A percentile compares a stretch with the other conserved stretches of the same genome.
phyloP scores from a whole-genome alignment of 768 basidiomycete genomes.

The Amanita inopinata region DNA sequence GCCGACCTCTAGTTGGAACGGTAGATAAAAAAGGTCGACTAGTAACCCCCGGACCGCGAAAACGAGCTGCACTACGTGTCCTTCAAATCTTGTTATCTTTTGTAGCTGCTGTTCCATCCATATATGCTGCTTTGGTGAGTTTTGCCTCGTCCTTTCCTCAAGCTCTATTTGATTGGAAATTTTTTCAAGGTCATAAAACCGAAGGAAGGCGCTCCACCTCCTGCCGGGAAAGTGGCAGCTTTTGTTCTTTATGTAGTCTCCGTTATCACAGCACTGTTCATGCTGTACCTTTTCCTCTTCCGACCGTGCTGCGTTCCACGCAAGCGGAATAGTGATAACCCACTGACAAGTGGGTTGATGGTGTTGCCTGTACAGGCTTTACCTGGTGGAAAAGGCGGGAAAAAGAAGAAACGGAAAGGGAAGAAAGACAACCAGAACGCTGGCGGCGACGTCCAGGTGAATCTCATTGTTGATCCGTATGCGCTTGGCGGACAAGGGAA shows the following conservation, averaged over 20 bases:
- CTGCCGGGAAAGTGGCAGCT: constrained; percentile 40
- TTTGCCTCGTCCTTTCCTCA: neutral
- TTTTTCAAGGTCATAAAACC: constrained; percentile 45
- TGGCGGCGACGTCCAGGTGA: constrained; percentile 53
- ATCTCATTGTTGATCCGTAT: constrained; percentile 61
- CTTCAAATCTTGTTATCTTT: constrained; percentile 41
- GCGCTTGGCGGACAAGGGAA: constrained; percentile 36
- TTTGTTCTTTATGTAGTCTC: constrained; percentile 51
- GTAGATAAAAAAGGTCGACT: constrained; percentile 48
- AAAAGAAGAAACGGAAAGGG: constrained; percentile 22
- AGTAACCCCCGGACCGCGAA: constrained; percentile 54
- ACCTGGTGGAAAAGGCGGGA: constrained; percentile 31
- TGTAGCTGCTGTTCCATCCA: constrained; percentile 41
- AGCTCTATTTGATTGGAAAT: constrained; percentile 9
- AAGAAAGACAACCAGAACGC: constrained; percentile 20
- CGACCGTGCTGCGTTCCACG: constrained; percentile 45
- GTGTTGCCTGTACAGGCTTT: constrained; percentile 55
- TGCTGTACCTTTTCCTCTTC: constrained; percentile 47
- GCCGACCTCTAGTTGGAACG: constrained; percentile 45
- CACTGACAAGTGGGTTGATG: constrained; percentile 37
- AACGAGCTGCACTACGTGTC: constrained; percentile 39
- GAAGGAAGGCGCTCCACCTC: constrained; percentile 39
- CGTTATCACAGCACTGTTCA: constrained; percentile 37
- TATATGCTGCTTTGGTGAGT: constrained; percentile 57
- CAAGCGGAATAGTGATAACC: constrained; percentile 20